Base-by-base conservation (phyloP, 2,329 filamentous ascomycete genomes). In the Neonectria ditissima region DNA sequence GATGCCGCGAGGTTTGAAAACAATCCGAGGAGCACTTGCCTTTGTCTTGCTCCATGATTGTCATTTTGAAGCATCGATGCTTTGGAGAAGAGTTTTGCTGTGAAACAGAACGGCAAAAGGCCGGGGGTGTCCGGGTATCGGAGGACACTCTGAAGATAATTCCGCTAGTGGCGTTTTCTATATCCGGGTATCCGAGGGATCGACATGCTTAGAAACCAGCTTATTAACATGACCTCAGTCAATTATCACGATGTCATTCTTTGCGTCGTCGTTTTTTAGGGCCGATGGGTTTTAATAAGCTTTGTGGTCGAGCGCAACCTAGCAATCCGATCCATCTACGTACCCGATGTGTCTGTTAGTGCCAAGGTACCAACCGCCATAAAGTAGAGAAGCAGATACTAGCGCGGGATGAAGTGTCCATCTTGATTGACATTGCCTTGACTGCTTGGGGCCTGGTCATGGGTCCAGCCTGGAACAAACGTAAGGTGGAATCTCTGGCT, bases 401-500 rank as follows among this genome's bases (percentile, higher is more conserved):
- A n/a, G n/a, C n/a, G n/a, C n/a, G n/a, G n/a, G n/a, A n/a, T n/a
- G n/a, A n/a, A n/a, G 9, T 41, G 1, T 45, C 62, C 13, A 66
- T 66, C 20, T 43, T 61, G 7, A 65, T 66, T 2, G 64, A 66
- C 1, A 65, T 66, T 50, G 64, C 43, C 5, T 18, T 62, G 20
- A 65, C 65, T 26, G 47, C 41, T 13, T 65, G 64, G 64, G 64
- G 62, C 16, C 39, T 66, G 0, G 61, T 66, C 5, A 66, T 66
- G 61, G 64, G 64, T 2, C 64, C 62, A 28, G 53, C 64, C 4
- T 66, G 64, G 64, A 66, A 65, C n/a, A 66, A 65, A 13, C 14
- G 62, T 62, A 57, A 28, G 45, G 4, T 24, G 3, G 9, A 10
- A 18, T 18, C n/a, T 10, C 10, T 43, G 13, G 47, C 20, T n/a